phyloP scores from a whole-genome alignment of 345 rosid genomes.

The Citrus inodora region DNA sequence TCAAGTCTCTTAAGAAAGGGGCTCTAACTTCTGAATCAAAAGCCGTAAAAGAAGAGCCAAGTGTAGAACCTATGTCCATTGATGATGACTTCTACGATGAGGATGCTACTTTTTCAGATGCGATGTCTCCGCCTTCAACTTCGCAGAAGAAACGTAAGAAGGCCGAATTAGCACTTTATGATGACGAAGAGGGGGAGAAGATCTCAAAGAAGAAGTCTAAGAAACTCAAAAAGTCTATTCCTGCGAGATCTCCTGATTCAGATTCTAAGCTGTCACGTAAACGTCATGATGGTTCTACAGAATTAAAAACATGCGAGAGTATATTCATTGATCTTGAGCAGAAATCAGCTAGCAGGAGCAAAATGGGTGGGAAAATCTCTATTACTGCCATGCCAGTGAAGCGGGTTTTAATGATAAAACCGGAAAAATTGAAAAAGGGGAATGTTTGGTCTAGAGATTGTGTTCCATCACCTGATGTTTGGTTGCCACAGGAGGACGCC shows the following conservation, averaged over 20 bases:
- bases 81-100: slow-evolving; percentile 42
- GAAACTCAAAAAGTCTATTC: slow-evolving; percentile 52
- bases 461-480: slow-evolving; percentile 86
- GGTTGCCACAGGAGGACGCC: slow-evolving; percentile 99
- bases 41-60: slow-evolving; percentile 47
- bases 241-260: slow-evolving; percentile 33
- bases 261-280: slow-evolving; percentile 38
- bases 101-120: slow-evolving; percentile 53
- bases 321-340: slow-evolving; percentile 56
- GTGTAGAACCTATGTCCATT: slow-evolving; percentile 40
- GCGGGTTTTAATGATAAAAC: slow-evolving; percentile 74
- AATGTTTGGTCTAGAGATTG: slow-evolving; percentile 92
- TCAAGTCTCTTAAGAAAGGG: slow-evolving; percentile 87
- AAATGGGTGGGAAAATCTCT: slow-evolving; percentile 70
- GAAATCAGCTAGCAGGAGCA: slow-evolving; percentile 62
- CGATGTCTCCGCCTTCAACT: slow-evolving; percentile 39
- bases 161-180: slow-evolving; percentile 37
- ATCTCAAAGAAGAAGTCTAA: slow-evolving; percentile 72
- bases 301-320: slow-evolving; percentile 33
- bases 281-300: slow-evolving; percentile 42
- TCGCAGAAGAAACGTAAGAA: slow-evolving; percentile 63
- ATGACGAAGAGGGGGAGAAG: slow-evolving; percentile 49
- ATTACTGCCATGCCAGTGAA: slow-evolving; percentile 81
- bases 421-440: slow-evolving; percentile 89
- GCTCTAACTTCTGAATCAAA: slow-evolving; percentile 63